Conservation (phyloP, 345 rosid species). For the Boechera retrofracta region DNA sequence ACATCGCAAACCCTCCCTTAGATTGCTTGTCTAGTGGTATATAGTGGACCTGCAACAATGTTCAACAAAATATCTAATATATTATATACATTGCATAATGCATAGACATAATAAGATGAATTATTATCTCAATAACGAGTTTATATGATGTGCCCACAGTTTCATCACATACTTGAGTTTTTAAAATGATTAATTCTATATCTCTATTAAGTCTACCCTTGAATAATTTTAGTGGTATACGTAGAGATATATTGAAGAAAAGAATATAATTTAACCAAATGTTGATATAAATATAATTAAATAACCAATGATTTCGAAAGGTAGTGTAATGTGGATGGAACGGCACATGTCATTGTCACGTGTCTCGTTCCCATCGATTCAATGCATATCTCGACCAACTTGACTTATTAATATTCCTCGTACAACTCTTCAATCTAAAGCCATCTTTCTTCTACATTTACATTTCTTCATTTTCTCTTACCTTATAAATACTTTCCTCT, state of each 20-base stretch:
- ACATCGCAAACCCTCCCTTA: constrained; percentile 40
- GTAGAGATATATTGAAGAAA: neutral
- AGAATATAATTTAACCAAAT: neutral
- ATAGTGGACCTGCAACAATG: constrained; percentile 36
- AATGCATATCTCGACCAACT: constrained; percentile 44
- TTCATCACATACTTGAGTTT: constrained; percentile 27
- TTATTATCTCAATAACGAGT: constrained; percentile 41
- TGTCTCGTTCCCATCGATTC: constrained; percentile 39
- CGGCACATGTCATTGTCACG: constrained; percentile 45
- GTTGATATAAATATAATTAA: constrained; percentile 5
- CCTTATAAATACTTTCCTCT: neutral
- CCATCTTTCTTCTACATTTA: constrained; percentile 33
- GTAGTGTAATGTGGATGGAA: constrained; percentile 27
- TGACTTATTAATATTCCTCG: constrained; percentile 46
- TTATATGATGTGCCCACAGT: constrained; percentile 44
- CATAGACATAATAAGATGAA: constrained; percentile 19
- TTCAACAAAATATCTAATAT: neutral
- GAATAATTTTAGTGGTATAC: neutral
- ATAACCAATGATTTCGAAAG: constrained; percentile 24
- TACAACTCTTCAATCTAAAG: constrained; percentile 39
- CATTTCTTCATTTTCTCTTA: constrained; percentile 20
- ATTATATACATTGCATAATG: constrained; percentile 32
- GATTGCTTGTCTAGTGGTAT: constrained; percentile 44
- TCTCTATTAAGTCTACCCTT: neutral
- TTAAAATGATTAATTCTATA: neutral